Percentiles rank a stretch among this genome's conserved stretches.
These are phyloP conservation scores for Ceratocystis colombiana DNA, from an alignment of 2,329 filamentous ascomycete genomes.

Conservation along the genomic window DNA sequence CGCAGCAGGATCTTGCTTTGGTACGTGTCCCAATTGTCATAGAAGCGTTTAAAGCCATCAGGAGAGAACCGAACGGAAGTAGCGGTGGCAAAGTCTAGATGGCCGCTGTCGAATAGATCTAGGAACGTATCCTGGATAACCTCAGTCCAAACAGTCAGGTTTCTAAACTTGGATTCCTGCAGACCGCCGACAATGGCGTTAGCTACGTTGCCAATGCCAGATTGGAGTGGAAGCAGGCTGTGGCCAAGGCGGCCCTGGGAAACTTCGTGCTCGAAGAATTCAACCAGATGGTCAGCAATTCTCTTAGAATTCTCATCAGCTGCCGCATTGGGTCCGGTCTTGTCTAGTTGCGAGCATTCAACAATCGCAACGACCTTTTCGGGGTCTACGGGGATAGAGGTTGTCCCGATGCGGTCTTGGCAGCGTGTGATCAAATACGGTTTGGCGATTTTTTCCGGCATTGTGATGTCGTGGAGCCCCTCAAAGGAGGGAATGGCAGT, in stretches of 20 bases:
- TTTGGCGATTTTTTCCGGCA: slow-evolving; percentile 74
- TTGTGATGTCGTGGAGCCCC: slow-evolving; percentile 81
- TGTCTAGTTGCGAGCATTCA: slow-evolving; percentile 74
- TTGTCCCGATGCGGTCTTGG: slow-evolving; percentile 76
- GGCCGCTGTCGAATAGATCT: slow-evolving; percentile 80
- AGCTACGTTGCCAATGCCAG: slow-evolving; percentile 85
- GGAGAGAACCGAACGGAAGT: slow-evolving; percentile 86
- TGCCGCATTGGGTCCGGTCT: slow-evolving; percentile 61
- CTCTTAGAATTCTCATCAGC: slow-evolving; percentile 61
- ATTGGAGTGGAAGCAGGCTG: slow-evolving; percentile 71
- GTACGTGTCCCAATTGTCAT: slow-evolving; percentile 73
- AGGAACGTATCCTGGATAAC: slow-evolving; percentile 89
- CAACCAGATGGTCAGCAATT: slow-evolving; percentile 72
- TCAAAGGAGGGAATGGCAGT: slow-evolving; percentile 75
- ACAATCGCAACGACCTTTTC: slow-evolving; percentile 77
- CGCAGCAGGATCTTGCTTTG: slow-evolving; percentile 73
- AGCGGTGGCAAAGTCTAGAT: slow-evolving; percentile 80
- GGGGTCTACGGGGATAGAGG: slow-evolving; percentile 72
- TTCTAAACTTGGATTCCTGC: slow-evolving; percentile 68
- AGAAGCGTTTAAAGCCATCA: slow-evolving; percentile 84
- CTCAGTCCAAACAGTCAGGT: slow-evolving; percentile 88
- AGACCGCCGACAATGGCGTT: slow-evolving; percentile 84
- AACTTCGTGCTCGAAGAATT: slow-evolving; percentile 77
- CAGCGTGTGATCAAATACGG: slow-evolving; percentile 77
- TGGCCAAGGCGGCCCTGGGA: slow-evolving; percentile 62